Conservation (phyloP, 768 basidiomycete genomes). For the Mycena galopus region DNA sequence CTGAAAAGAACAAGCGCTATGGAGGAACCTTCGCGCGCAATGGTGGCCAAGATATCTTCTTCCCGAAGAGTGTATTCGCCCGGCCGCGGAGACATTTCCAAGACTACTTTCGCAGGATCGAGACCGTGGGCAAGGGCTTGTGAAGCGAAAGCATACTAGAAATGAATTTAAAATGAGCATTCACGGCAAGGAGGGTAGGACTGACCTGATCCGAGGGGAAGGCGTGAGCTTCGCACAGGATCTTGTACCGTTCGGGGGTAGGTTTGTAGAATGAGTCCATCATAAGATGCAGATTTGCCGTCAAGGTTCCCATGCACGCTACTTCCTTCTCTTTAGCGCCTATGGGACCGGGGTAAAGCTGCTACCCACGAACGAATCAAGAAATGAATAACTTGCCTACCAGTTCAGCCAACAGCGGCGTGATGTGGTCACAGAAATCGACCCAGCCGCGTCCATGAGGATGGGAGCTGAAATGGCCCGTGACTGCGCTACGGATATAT, state of each 20-base stretch:
- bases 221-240: constrained; percentile 92
- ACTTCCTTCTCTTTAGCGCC: constrained; percentile 93
- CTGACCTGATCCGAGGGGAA: constrained; percentile 96
- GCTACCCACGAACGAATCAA: constrained; percentile 15
- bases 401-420: constrained; percentile 81
- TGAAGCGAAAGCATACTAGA: constrained; percentile 95
- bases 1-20: constrained; percentile 95
- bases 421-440: constrained; percentile 77
- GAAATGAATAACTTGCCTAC: constrained; percentile 69
- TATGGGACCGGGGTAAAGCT: constrained; percentile 51
- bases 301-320: constrained; percentile 95
- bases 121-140: constrained; percentile 87
- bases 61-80: constrained; percentile 91
- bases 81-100: constrained; percentile 83
- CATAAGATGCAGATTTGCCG: constrained; percentile 95
- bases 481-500: constrained; percentile 73
- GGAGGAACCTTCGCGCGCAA: constrained; percentile 77
- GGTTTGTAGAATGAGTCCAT: constrained; percentile 96
- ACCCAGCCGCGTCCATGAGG: constrained; percentile 90
- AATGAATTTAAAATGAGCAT: constrained; percentile 18
- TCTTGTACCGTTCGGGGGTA: constrained; percentile 86
- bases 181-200: constrained; percentile 13
- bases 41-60: constrained; percentile 85
- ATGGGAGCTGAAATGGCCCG: constrained; percentile 87
- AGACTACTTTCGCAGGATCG: constrained; percentile 77